A percentile compares a stretch with the other conserved stretches of the same genome.
phyloP scores from a whole-genome alignment of 176 grass and related monocot genomes.

The Aechmea fasciata region DNA sequence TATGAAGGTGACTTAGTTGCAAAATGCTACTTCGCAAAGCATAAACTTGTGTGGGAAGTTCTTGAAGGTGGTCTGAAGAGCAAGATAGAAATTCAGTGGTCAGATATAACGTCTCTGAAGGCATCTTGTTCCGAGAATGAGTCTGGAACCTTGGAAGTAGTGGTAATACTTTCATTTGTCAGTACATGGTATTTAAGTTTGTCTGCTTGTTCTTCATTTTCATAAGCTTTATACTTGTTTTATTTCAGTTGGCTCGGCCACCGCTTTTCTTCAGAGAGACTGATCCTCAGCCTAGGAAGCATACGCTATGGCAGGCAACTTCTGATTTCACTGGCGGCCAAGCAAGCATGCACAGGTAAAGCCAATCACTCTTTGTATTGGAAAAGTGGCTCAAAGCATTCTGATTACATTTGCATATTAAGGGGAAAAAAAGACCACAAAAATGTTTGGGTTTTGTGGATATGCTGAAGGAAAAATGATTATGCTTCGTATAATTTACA shows the following conservation, averaged over 20 bases:
- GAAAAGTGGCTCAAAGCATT: not conserved
- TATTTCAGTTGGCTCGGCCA: conserved; percentile 55
- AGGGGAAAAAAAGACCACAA: not conserved
- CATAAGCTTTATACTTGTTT: not conserved
- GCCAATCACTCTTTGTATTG: not conserved
- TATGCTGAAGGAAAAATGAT: too few relatives aligned
- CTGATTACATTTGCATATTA: not conserved
- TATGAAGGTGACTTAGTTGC: conserved; percentile 80
- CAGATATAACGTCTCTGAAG: conserved; percentile 57
- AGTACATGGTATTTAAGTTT: not conserved
- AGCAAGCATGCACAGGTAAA: conserved; percentile 58
- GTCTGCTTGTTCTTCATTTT: not conserved
- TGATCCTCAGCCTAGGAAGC: conserved; percentile 82
- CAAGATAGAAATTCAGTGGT: conserved; percentile 87
- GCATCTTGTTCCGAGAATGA: conserved; percentile 37
- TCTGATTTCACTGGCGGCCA: conserved; percentile 79
- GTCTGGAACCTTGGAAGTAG: conserved; percentile 48
- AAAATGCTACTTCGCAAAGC: conserved; percentile 88
- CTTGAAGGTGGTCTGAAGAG: conserved; percentile 59
- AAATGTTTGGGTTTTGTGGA: too few relatives aligned
- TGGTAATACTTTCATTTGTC: conserved; percentile 23
- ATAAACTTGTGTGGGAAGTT: conserved; percentile 79
- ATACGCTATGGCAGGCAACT: conserved; percentile 61
- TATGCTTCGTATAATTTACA: too few relatives aligned
- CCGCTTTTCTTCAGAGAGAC: conserved; percentile 80